phyloP scores from a whole-genome alignment of 768 basidiomycete species.

The Boletellus emodensis region DNA sequence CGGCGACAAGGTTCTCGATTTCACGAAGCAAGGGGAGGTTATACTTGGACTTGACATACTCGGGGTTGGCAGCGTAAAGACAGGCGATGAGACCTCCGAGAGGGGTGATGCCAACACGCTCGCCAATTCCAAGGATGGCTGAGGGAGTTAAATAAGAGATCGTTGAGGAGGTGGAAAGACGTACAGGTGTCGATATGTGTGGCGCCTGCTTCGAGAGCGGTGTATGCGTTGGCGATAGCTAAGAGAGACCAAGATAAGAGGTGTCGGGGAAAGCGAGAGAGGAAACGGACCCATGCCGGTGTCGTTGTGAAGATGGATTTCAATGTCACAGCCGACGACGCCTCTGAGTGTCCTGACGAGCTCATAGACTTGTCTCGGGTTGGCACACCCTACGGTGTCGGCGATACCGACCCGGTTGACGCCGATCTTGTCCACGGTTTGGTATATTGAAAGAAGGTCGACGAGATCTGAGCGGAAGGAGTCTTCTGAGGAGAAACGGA shows the following conservation, averaged over 20 bases:
- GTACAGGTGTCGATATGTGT: slow-evolving; percentile 97
- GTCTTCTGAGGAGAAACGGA: slow-evolving; percentile 99
- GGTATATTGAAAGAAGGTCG: slow-evolving; percentile 97
- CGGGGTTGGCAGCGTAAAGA: slow-evolving; percentile 94
- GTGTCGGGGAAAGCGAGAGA: background rate
- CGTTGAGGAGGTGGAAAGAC: slow-evolving; percentile 24
- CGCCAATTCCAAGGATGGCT: slow-evolving; percentile 97
- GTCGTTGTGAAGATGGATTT: slow-evolving; percentile 97
- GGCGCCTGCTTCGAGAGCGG: slow-evolving; percentile 96
- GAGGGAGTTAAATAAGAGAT: background rate
- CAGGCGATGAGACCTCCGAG: slow-evolving; percentile 96
- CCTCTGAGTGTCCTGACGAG: slow-evolving; percentile 94
- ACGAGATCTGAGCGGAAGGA: slow-evolving; percentile 99
- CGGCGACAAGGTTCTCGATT: slow-evolving; percentile 97
- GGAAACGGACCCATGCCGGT: slow-evolving; percentile 79
- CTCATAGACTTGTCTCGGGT: slow-evolving; percentile 97
- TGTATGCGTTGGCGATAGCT: slow-evolving; percentile 99
- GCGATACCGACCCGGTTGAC: slow-evolving; percentile 99
- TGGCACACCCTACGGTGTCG: slow-evolving; percentile 98
- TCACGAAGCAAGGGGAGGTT: slow-evolving; percentile 96
- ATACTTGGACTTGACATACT: slow-evolving; percentile 99
- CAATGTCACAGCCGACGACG: slow-evolving; percentile 96
- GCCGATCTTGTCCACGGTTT: slow-evolving; percentile 98
- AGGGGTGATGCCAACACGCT: slow-evolving; percentile 98
- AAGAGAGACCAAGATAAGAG: slow-evolving; percentile 6